Conservation (phyloP, 1,284 basidiomycete genomes). For the Phlebopus sp. region DNA sequence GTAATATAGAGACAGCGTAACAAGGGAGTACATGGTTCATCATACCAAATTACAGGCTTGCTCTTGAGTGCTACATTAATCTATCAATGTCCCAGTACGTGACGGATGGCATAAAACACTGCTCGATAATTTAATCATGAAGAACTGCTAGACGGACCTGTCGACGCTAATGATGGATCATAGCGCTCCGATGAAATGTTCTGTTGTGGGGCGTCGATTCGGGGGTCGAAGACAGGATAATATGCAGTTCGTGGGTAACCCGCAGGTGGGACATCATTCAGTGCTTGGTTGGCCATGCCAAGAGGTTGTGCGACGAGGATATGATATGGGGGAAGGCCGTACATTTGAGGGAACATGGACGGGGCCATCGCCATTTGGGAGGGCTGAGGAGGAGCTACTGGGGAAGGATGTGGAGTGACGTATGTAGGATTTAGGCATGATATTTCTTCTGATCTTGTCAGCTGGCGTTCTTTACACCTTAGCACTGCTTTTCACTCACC, state of each 20-base stretch:
- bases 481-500: conserved; percentile 11
- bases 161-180: conserved; percentile 22
- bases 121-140: conserved; percentile 15
- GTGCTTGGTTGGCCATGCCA: conserved; percentile 6
- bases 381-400: conserved; percentile 17
- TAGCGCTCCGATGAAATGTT: conserved; percentile 36
- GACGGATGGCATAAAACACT: neutral
- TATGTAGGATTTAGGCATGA: conserved; percentile 14
- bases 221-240: conserved; percentile 40
- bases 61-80: neutral
- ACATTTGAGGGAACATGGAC: conserved; percentile 22
- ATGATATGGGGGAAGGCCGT: conserved; percentile 28
- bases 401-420: conserved; percentile 10
- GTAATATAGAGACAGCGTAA: neutral
- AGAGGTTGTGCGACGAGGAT: conserved; percentile 24
- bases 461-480: conserved; percentile 6
- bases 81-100: no score
- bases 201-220: conserved; percentile 33
- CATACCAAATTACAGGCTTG: neutral
- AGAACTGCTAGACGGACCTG: conserved; percentile 7
- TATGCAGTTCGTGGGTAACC: conserved; percentile 30
- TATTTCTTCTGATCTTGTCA: conserved; percentile 4
- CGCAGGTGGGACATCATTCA: conserved; percentile 18
- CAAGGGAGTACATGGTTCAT: neutral
- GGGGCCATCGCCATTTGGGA: conserved; percentile 17